A percentile compares a stretch with the other conserved stretches of the same genome.
phyloP scores from a whole-genome alignment of 2,329 filamentous ascomycete genomes.

The Neonectria punicea region DNA sequence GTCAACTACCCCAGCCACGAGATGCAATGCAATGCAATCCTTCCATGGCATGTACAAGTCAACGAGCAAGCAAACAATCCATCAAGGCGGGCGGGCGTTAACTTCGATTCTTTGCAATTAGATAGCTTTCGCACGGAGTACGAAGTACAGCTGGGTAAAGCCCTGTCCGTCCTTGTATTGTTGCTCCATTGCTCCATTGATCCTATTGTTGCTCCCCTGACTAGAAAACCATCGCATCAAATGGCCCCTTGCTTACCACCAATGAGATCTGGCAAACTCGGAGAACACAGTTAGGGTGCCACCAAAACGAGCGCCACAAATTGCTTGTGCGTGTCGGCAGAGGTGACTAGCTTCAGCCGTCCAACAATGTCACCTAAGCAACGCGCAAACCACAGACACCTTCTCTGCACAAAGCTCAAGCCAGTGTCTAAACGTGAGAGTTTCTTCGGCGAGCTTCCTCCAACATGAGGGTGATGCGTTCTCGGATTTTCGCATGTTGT shows the following conservation, averaged over 20 bases:
- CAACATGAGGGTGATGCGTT: background rate
- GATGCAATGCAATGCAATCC: background rate
- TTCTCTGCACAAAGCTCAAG: background rate
- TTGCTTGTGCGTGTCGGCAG: background rate
- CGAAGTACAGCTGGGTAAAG: background rate
- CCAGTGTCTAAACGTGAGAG: background rate
- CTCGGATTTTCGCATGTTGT: background rate
- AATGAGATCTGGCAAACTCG: slow-evolving; percentile 5
- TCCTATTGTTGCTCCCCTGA: background rate
- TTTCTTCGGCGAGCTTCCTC: background rate
- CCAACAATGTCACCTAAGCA: background rate
- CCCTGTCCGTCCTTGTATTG: background rate
- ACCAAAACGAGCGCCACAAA: slow-evolving; percentile 3
- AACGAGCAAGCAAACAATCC: background rate
- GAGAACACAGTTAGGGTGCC: background rate
- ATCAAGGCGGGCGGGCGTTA: background rate
- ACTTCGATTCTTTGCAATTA: background rate
- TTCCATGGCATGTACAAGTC: background rate
- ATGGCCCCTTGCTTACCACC: background rate
- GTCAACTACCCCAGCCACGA: slow-evolving; percentile 4
- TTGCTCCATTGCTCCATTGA: background rate
- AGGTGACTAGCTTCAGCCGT: background rate
- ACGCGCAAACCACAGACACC: background rate
- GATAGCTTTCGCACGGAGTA: background rate
- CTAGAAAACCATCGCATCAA: background rate